Evolutionary conservation across 2,329 filamentous ascomycete species (phyloP).

Genomic region (Ustilaginoidea virens): DNA sequence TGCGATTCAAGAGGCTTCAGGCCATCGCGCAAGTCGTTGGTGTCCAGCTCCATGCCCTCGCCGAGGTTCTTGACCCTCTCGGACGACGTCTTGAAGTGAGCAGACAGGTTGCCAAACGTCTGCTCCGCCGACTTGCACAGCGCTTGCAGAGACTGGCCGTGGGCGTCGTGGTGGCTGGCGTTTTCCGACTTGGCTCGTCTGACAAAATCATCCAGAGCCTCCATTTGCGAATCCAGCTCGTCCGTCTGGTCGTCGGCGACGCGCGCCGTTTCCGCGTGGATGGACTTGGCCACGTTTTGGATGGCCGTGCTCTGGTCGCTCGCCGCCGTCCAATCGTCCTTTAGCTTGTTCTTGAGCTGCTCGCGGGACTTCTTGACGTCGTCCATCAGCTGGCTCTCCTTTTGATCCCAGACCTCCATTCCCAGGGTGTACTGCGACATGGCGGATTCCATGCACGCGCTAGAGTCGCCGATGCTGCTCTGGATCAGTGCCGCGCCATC

Average conservation of each 20-base stretch:
- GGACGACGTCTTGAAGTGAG: constrained; percentile 54
- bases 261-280: constrained; percentile 78
- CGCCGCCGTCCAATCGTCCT: constrained; percentile 72
- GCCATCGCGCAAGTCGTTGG: constrained; percentile 39
- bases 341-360: constrained; percentile 63
- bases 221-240: constrained; percentile 79
- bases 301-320: constrained; percentile 73
- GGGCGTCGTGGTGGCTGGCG: constrained; percentile 55
- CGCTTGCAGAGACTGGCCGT: constrained; percentile 47
- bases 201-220: constrained; percentile 81
- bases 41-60: constrained; percentile 47
- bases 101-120: constrained; percentile 56
- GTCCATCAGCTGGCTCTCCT: constrained; percentile 53
- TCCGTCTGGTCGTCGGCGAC: constrained; percentile 82
- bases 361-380: constrained; percentile 62
- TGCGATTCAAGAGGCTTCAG: constrained; percentile 44
- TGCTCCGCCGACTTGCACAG: constrained; percentile 55
- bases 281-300: constrained; percentile 66
- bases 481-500: constrained; percentile 47
- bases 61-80: constrained; percentile 54
- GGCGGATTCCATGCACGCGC: constrained; percentile 47
- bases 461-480: constrained; percentile 47
- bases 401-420: constrained; percentile 60
- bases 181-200: constrained; percentile 69
- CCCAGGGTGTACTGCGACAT: constrained; percentile 50